Base-by-base conservation (phyloP, 2,329 filamentous ascomycete genomes). In the Epichloe amarillans region DNA sequence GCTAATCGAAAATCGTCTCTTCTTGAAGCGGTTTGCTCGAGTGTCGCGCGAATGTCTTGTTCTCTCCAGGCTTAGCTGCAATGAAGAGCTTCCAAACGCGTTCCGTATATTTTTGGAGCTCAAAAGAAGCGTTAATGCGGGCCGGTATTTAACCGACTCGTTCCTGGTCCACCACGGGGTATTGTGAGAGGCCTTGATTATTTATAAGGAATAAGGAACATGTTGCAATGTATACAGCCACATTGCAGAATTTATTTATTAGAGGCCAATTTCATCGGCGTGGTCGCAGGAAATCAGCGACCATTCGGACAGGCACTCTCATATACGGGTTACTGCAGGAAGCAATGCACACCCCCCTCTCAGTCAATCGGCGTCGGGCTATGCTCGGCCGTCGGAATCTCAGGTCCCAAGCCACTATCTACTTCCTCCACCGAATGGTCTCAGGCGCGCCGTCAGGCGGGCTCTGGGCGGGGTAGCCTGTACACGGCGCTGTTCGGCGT, bases 401-500 rank as follows among this genome's bases (percentile, higher is more conserved):
- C 48, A 33, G 14, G 14, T 41, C 44, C 2, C 35, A 40, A 41
- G 48, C 42, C 48, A 40, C 41, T n/a, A 14, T 38, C 15, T 38
- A 14, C 2, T 26, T 1, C 7, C 26, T 26, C 26, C 7, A 30
- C 26, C 8, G 2, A 26, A 26, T 26, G 23, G 23, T 8, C 23
- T 26, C 23, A 26, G 26, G 26, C 30, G 43, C 19, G 8, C 12
- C 45, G 3, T 14, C 26, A 21, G 15, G 7, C 30, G n/a, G 26
- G 44, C 44, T 38, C 4, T 33, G 46, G 46, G 50, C 47, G 50
- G 50, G 50, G 47, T 52, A 46, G 47, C 17, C 30, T 37, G n/a
- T 23, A 42, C 17, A 38, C 50, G 50, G 50, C 46, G 46, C 46
- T 52, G 23, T 46, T 49, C 46, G 46, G 46, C 12, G 45, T 51